Evolutionary conservation across 2,329 filamentous ascomycete species (phyloP).

Genomic region (Cladophialophora carrionii): DNA sequence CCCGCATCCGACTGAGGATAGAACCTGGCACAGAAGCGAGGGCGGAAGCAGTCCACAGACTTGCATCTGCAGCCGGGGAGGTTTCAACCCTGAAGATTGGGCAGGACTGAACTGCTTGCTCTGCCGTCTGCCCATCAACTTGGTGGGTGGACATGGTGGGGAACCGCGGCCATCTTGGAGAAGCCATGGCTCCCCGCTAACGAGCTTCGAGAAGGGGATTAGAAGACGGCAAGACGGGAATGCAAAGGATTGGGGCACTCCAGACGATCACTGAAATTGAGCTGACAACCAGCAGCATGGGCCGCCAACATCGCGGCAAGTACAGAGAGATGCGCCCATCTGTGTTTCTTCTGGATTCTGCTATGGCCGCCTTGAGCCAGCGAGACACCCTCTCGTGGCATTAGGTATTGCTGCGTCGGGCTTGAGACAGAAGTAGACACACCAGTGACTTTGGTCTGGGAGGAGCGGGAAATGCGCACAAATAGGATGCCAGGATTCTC

Average conservation of each 20-base stretch:
- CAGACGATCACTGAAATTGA: neutral
- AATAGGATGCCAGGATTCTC: neutral
- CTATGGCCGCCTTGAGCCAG: neutral
- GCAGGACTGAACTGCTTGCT: neutral
- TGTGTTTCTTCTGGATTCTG: neutral
- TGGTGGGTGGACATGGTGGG: constrained; percentile 5
- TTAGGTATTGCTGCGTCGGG: neutral
- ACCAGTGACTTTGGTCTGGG: neutral
- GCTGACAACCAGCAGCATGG: neutral
- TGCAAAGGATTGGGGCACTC: neutral
- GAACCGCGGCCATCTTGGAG: constrained; percentile 3
- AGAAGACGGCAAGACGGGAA: neutral
- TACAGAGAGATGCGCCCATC: neutral
- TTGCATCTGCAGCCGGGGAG: constrained; percentile 8
- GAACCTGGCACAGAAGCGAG: constrained; percentile 8
- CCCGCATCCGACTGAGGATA: constrained; percentile 13
- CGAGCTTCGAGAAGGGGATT: constrained; percentile 5
- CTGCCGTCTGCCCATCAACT: neutral
- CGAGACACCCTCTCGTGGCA: neutral
- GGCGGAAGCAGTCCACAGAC: constrained; percentile 1
- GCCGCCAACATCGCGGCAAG: neutral
- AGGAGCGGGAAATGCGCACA: neutral
- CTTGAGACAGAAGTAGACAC: neutral
- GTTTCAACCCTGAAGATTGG: constrained; percentile 11
- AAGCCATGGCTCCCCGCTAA: constrained; percentile 7